Base-by-base conservation (phyloP, 2,329 filamentous ascomycete species). In the Apiospora sp. region DNA sequence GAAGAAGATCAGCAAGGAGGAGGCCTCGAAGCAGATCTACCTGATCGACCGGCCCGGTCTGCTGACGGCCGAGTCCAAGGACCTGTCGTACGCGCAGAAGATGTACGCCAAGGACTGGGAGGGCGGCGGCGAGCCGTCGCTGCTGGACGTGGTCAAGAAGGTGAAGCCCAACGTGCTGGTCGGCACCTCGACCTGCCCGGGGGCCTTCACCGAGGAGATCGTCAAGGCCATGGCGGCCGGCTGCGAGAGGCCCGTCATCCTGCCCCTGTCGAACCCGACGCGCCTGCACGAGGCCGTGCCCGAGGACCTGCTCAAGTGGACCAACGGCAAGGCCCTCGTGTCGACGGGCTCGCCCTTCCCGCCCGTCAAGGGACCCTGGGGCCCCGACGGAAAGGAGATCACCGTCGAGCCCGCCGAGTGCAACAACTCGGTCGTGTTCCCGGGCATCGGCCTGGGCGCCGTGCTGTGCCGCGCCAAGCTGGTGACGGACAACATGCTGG, bases 361-460 rank as follows among this genome's bases (percentile, higher is more conserved):
- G 1, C 92, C 94, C 0, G 93, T 96, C 19, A 88, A 88, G 69
- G 88, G 87, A 0, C 85, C 87, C 1, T 90, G 88, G 86, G 87
- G 86, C 1, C n/a, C 79, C 0, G 80, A 84, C 13, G 87, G 86
- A 0, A 70, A 78, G 0, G 85, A 88, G 10, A 73, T 86, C 1
- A 81, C 82, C 74, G 84, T 88, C 72, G 82, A 86, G 41, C 79
- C 88, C 78, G 94, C 94, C 34, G 94, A 97, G 82, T 97, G 95
- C 84, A 97, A 97, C 84, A 97, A 97, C 83, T 93, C 91, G 0
- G 93, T 93, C 46, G 92, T 92, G 22, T 97, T 97, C 81, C 94
- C 94, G 0, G 94, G 94, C 0, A 96, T 97, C 73, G 94, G 94
- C 0, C 90, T 97, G 0, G 95, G 94, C 14, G 89, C 89, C 10